Base-by-base conservation (phyloP, 306 rosid species). In the Quercus variabilis region DNA sequence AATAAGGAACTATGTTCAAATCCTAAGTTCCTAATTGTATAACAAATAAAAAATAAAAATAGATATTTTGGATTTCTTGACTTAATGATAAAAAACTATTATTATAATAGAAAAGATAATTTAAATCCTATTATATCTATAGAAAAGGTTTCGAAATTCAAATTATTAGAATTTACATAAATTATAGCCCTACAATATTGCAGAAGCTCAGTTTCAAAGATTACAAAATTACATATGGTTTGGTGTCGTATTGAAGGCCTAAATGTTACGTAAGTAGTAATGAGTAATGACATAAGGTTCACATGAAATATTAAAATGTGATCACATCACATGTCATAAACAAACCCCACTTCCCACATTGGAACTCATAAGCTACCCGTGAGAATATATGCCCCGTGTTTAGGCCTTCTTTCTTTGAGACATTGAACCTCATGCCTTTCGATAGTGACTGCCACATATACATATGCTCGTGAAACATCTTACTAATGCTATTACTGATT, bases 311-410 rank as follows among this genome's bases (percentile, higher is more conserved):
- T 20, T 49, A 69, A 46, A 57, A 43, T 54, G 35, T 25, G 30
- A 46, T 83, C 81, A 83, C 51, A 46, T 83, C 81, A 79, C 81
- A 79, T 25, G 75, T 13, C 21, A 35, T 25, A 31, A 58, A 17
- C 28, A 2, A 0, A 54, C 25, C 21, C 56, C 56, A 74, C 10
- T 21, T 30, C 31, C 31, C 18, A 21, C 65, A 23, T 9, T 59
- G 65, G 65, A 21, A 7, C 51, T 54, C 80, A 74, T 46, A 55
- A 79, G 74, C 6, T 14, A 19, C 63, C 83, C 78, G 83, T 83
- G 86, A 55, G 78, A 69, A 79, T 59, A 49, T 49, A 49, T 49
- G 54, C 72, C 69, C 55, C 60, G 18, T 1, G 11, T 15, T 26
- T 55, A 74, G 23, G 58, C 41, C 54, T 12, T 3, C 54, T 49